phyloP scores from a whole-genome alignment of 495 filamentous ascomycete genomes.

The Xylaria flabelliformis region DNA sequence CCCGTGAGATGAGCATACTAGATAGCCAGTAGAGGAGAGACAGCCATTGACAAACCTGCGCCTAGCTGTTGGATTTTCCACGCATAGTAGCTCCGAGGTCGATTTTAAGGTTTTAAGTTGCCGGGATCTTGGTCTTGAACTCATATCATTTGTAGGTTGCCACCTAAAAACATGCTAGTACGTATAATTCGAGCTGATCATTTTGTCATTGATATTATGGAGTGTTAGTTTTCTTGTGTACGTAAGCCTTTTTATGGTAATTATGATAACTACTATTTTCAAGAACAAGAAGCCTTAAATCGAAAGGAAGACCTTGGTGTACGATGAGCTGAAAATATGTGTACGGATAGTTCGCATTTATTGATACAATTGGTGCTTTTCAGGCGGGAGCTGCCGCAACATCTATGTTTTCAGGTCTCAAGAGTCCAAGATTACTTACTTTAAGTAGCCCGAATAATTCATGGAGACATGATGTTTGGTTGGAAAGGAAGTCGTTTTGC shows the following conservation, averaged over 20 bases:
- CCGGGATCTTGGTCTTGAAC: too few species aligned
- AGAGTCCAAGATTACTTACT: background rate
- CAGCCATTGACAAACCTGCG: background rate
- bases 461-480: background rate
- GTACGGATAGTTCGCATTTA: background rate
- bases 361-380: background rate
- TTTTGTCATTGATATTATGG: background rate
- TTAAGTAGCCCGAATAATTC: background rate
- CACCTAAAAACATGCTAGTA: background rate
- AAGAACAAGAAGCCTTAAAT: background rate
- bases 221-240: background rate
- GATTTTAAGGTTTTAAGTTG: background rate
- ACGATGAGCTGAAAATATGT: background rate
- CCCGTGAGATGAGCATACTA: background rate
- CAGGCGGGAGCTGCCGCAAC: background rate
- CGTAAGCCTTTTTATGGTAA: background rate
- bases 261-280: background rate
- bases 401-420: background rate
- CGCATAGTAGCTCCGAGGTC: background rate
- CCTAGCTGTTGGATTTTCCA: background rate
- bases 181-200: background rate
- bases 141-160: background rate
- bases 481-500: background rate
- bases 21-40: background rate
- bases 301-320: background rate